Conservation (phyloP, 257 asterid genomes). For the Rubia yunnanensis region DNA sequence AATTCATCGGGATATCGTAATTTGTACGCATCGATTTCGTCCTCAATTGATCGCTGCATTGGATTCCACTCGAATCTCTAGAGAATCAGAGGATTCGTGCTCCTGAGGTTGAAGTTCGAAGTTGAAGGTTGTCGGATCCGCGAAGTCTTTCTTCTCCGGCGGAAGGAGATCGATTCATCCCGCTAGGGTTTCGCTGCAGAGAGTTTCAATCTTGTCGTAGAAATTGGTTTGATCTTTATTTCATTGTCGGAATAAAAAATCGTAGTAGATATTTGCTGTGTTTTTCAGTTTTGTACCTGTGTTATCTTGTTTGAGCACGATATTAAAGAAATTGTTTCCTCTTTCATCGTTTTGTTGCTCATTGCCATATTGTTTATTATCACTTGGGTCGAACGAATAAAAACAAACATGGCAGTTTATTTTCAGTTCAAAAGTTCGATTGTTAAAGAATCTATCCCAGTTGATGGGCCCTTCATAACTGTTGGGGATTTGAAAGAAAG, state of each 20-base stretch:
- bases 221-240: neutral
- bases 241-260: neutral
- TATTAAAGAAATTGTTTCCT: neutral
- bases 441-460: constrained; percentile 57
- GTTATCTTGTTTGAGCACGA: neutral
- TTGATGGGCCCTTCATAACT: constrained; percentile 74
- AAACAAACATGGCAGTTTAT: constrained; percentile 63
- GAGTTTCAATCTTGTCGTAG: neutral
- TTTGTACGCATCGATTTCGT: neutral
- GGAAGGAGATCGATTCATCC: too few relatives aligned
- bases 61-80: neutral
- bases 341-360: neutral
- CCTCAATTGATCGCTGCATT: neutral
- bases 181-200: neutral
- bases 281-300: neutral
- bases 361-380: too few relatives aligned
- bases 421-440: constrained; percentile 93
- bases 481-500: constrained; percentile 80
- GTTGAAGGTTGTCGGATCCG: neutral
- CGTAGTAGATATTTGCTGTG: neutral
- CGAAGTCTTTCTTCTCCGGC: too few relatives aligned
- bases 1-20: too few relatives aligned
- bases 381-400: too few relatives aligned
- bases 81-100: neutral
- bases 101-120: neutral